phyloP scores from a whole-genome alignment of 78 protist genomes.

The Dictyostelium capitatum region DNA sequence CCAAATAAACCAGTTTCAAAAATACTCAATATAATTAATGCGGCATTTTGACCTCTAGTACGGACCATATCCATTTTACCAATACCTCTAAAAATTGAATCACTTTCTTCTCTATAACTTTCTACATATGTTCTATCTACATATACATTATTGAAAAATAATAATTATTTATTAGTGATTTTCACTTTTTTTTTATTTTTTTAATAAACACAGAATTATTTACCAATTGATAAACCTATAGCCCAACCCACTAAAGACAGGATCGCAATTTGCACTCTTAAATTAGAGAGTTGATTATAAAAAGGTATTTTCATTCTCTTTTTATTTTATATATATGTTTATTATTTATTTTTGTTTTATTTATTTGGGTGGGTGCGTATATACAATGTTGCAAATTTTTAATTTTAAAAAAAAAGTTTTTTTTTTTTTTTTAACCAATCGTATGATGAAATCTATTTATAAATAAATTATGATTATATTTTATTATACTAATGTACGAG shows the following conservation, averaged over 20 bases:
- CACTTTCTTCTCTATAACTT: conserved; percentile 25
- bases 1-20: conserved; percentile 67
- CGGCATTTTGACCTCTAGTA: not conserved
- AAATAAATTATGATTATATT: no score
- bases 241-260: conserved; percentile 20
- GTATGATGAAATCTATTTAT: no score
- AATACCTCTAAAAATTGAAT: not conserved
- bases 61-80: not conserved
- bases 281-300: not conserved
- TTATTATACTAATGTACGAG: no score
- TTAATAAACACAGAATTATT: no score
- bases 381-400: no score
- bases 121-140: conserved; percentile 41
- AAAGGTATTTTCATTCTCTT: no score
- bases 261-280: conserved; percentile 33
- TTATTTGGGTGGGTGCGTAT: no score
- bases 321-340: no score
- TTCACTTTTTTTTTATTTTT: not conserved
- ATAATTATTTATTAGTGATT: not conserved
- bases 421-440: no score
- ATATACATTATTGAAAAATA: no score
- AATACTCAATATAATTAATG: conserved; percentile 21
- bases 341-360: no score
- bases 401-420: no score
- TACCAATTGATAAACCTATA: not conserved